These are phyloP conservation scores for Penicillium sp. DNA, from an alignment of 2,329 filamentous ascomycete species.

Conservation along the genomic window DNA sequence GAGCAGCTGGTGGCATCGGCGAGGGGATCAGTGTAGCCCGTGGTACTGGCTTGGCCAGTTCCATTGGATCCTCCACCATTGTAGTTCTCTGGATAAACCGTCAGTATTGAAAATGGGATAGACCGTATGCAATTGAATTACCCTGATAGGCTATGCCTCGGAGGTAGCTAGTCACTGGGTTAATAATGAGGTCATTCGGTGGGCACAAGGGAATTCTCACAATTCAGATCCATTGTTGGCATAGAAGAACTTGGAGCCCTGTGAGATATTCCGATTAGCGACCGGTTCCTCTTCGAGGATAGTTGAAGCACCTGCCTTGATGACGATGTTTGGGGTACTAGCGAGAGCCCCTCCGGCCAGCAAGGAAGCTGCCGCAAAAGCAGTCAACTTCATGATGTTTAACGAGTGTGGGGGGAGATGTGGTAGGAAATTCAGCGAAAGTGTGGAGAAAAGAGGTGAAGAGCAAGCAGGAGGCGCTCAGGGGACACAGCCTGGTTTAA, in stretches of 20 bases:
- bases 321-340: conserved; percentile 3
- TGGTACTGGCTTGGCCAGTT: conserved; percentile 58
- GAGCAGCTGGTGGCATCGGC: conserved; percentile 73
- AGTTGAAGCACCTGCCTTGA: background rate
- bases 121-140: background rate
- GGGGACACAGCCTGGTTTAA: background rate
- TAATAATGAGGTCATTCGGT: background rate
- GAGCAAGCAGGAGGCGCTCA: background rate
- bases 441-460: conserved; percentile 5
- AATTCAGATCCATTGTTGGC: conserved; percentile 78
- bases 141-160: conserved; percentile 93
- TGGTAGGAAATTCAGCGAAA: background rate
- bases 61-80: conserved; percentile 53
- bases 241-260: conserved; percentile 90
- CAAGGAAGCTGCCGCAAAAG: conserved; percentile 5
- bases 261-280: background rate
- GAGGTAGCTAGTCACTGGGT: conserved; percentile 61
- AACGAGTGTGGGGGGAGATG: conserved; percentile 10
- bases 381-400: conserved; percentile 6
- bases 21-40: conserved; percentile 78
- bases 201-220: background rate
- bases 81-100: conserved; percentile 4
- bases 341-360: background rate
- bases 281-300: background rate
- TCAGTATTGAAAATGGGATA: background rate